phyloP scores from a whole-genome alignment of 1,139 yeast genomes.

The Pichia inconspicua region DNA sequence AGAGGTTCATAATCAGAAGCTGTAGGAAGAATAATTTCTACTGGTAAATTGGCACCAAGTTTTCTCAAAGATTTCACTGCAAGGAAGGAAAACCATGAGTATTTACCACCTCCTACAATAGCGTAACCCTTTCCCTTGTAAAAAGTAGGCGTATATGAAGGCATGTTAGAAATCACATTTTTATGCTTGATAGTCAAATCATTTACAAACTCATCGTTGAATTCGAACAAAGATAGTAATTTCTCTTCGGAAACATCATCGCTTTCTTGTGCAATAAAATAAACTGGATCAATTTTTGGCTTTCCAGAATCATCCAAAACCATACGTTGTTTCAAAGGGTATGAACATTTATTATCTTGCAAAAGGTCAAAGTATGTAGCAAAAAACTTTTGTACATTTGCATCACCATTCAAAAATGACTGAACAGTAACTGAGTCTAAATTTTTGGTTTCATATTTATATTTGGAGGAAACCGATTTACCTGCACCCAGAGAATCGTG shows the following conservation, averaged over 20 bases:
- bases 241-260: slow-evolving; percentile 20
- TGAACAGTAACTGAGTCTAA: slow-evolving; percentile 10
- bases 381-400: slow-evolving; percentile 22
- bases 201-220: slow-evolving; percentile 21
- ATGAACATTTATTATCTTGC: slow-evolving; percentile 18
- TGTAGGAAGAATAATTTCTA: slow-evolving; percentile 53
- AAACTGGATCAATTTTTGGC: slow-evolving; percentile 22
- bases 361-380: slow-evolving; percentile 21
- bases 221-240: slow-evolving; percentile 18
- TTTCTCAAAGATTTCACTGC: slow-evolving; percentile 49
- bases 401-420: slow-evolving; percentile 22
- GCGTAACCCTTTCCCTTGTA: slow-evolving; percentile 49
- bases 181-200: slow-evolving; percentile 25
- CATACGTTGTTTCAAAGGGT: slow-evolving; percentile 22
- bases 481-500: background rate
- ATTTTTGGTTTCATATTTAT: background rate
- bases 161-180: slow-evolving; percentile 19
- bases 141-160: slow-evolving; percentile 18
- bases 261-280: slow-evolving; percentile 18
- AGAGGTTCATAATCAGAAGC: slow-evolving; percentile 40
- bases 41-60: slow-evolving; percentile 47
- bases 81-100: slow-evolving; percentile 46
- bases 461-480: background rate
- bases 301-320: slow-evolving; percentile 20
- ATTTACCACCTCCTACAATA: slow-evolving; percentile 55